phyloP scores from a whole-genome alignment of 106 monocot genomes.

The Cymbidium sinense region DNA sequence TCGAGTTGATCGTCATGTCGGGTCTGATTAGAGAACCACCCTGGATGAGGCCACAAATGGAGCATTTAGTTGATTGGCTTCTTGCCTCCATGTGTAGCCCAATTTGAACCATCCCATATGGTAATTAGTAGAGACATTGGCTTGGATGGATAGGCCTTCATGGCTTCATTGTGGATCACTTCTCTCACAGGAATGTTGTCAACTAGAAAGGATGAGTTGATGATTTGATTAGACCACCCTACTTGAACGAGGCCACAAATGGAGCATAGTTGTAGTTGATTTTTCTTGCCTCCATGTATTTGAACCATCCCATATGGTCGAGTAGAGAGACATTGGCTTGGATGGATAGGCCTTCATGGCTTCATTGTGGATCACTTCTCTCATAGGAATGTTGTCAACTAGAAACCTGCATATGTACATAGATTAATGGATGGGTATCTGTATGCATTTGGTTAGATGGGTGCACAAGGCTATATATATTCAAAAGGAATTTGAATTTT shows the following conservation, averaged over 20 bases:
- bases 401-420: constrained; percentile 42
- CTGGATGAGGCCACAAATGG: constrained; percentile 25
- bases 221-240: constrained; percentile 11
- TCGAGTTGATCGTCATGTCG: neutral
- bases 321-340: constrained; percentile 30
- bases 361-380: constrained; percentile 36
- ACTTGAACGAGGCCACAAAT: constrained; percentile 20
- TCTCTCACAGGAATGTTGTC: constrained; percentile 41
- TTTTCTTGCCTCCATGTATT: constrained; percentile 15
- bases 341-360: constrained; percentile 45
- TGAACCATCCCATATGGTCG: constrained; percentile 41
- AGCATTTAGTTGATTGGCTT: constrained; percentile 29
- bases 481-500: too few species aligned
- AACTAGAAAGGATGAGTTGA: constrained; percentile 17
- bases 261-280: constrained; percentile 35
- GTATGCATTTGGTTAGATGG: too few species aligned
- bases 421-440: too few species aligned
- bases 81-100: constrained; percentile 30
- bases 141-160: constrained; percentile 42
- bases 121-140: constrained; percentile 28
- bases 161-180: constrained; percentile 32
- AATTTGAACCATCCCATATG: constrained; percentile 41
- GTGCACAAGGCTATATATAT: too few species aligned
- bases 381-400: constrained; percentile 33
- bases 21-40: constrained; percentile 11